phyloP scores from a whole-genome alignment of 345 rosid genomes.

The Rhizophora apiculata region DNA sequence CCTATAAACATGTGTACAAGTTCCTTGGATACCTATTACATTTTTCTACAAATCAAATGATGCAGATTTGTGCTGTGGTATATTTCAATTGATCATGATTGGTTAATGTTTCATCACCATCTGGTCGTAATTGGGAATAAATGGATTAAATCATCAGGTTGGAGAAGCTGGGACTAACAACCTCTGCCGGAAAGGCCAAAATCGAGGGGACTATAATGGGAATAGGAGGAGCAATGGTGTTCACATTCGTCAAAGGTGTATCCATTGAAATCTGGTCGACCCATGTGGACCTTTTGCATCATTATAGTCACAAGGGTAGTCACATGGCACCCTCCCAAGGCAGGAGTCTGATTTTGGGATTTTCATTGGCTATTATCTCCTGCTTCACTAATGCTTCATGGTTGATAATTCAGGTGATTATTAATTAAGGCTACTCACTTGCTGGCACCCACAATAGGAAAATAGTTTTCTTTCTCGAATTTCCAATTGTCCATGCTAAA shows the following conservation, averaged over 20 bases:
- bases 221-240: slow-evolving; percentile 55
- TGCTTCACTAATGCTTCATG: slow-evolving; percentile 9
- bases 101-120: background rate
- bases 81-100: background rate
- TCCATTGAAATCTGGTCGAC: slow-evolving; percentile 37
- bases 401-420: slow-evolving; percentile 8
- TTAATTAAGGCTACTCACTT: background rate
- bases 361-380: background rate
- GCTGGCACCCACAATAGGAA: too few relatives aligned
- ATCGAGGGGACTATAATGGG: slow-evolving; percentile 45
- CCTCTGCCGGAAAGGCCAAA: slow-evolving; percentile 46
- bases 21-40: too few relatives aligned
- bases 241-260: slow-evolving; percentile 55
- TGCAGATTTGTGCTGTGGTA: too few relatives aligned
- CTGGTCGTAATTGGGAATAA: too few relatives aligned
- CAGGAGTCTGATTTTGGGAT: background rate
- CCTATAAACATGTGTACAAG: too few relatives aligned
- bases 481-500: too few relatives aligned
- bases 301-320: background rate
- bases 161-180: slow-evolving; percentile 34
- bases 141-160: slow-evolving; percentile 23
- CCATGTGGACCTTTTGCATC: slow-evolving; percentile 14
- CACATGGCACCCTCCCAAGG: background rate
- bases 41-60: too few relatives aligned
- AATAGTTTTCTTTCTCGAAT: too few relatives aligned